These are phyloP conservation scores for Cnidoscolus chayamansa DNA, from an alignment of 441 rosid genomes.

Conservation along the genomic window DNA sequence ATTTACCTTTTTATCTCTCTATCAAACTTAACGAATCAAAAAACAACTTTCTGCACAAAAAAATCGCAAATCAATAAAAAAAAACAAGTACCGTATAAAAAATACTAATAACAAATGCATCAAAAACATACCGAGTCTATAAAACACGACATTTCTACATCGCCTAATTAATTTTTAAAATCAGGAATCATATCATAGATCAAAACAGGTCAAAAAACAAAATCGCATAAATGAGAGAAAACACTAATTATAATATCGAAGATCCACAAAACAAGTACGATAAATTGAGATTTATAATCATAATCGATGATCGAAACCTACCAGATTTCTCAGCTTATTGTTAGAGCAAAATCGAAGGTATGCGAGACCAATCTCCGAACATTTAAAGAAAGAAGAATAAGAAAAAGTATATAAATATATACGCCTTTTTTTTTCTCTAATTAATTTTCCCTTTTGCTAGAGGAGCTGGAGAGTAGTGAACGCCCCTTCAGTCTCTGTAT, in stretches of 20 bases:
- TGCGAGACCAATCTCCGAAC: slow-evolving; percentile 31
- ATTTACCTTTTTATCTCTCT: slow-evolving; percentile 14
- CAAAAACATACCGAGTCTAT: slow-evolving; percentile 27
- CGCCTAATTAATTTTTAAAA: slow-evolving; percentile 24
- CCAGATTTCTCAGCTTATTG: slow-evolving; percentile 27
- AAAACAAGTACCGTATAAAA: slow-evolving; percentile 9
- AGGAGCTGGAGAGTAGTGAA: background rate
- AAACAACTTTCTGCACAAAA: slow-evolving; percentile 21
- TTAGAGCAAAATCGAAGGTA: slow-evolving; percentile 32
- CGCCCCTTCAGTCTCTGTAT: slow-evolving; percentile 8
- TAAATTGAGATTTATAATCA: slow-evolving; percentile 21
- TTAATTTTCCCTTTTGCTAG: background rate
- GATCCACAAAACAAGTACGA: slow-evolving; percentile 21
- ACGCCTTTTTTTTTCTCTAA: background rate
- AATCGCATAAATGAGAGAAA: slow-evolving; percentile 2
- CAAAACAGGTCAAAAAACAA: slow-evolving; percentile 21
- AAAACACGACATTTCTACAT: background rate
- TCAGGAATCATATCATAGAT: slow-evolving; percentile 31
- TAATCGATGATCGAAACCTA: slow-evolving; percentile 30
- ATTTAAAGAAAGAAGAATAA: slow-evolving; percentile 20
- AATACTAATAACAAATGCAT: slow-evolving; percentile 25
- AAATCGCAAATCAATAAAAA: slow-evolving; percentile 26
- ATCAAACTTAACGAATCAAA: slow-evolving; percentile 14
- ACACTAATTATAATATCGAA: slow-evolving; percentile 2
- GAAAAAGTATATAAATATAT: background rate